These are phyloP conservation scores for Epichloe sibirici DNA, from an alignment of 2,329 filamentous ascomycete genomes.

Conservation along the genomic window DNA sequence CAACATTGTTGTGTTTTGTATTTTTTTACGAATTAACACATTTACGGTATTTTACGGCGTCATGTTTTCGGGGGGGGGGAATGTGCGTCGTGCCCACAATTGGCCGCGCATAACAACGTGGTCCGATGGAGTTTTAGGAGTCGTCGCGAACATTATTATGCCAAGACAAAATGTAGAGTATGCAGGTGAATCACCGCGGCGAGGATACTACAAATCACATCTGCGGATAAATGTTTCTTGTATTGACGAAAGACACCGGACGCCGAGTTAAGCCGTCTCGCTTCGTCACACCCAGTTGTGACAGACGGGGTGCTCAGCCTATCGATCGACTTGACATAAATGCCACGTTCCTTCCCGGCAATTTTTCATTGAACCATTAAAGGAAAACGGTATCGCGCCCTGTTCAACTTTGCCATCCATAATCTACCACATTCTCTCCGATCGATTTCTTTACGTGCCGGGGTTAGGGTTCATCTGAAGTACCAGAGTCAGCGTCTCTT, in stretches of 20 bases:
- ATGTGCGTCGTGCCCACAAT: too few relatives aligned
- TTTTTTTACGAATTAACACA: too few relatives aligned
- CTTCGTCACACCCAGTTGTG: constrained; percentile 23
- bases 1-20: too few relatives aligned
- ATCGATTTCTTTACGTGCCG: constrained; percentile 42
- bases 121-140: too few relatives aligned
- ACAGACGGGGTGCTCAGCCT: constrained; percentile 20
- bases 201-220: background rate
- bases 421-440: constrained; percentile 14
- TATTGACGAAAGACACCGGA: constrained; percentile 32
- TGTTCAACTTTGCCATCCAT: constrained; percentile 14
- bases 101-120: too few relatives aligned
- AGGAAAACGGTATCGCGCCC: background rate
- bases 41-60: too few relatives aligned
- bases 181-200: background rate
- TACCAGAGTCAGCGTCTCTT: constrained; percentile 13
- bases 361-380: constrained; percentile 7
- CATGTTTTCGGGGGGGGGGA: too few relatives aligned
- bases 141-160: background rate
- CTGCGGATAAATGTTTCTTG: constrained; percentile 22
- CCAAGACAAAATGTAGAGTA: background rate
- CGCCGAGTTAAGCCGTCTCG: constrained; percentile 25
- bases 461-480: constrained; percentile 78
- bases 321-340: constrained; percentile 22
- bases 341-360: constrained; percentile 22